Base-by-base conservation (phyloP, 257 asterid genomes). In the Solanum arcanum region DNA sequence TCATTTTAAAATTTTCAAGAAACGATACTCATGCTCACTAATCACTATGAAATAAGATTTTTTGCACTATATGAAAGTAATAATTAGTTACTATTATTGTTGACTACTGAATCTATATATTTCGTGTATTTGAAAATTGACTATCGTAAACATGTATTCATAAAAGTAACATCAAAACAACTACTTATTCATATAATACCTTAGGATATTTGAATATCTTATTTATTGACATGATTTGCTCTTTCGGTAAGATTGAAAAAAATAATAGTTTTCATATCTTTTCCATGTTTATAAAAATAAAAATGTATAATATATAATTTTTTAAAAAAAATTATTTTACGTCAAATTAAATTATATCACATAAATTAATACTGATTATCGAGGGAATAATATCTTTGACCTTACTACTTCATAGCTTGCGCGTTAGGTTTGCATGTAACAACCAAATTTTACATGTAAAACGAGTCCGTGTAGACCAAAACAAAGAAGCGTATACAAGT, bases 381-480 rank as follows among this genome's bases (percentile, higher is more conserved):
- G 1, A 10, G 16, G 29, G 15, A 62, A 62, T 33, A 20, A n/a
- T 75, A 3, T 37, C 2, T 33, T 72, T 74, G 82, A 74, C 49
- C 49, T 20, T 37, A 23, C 7, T 21, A 12, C 35, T 75, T 76
- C 82, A 12, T 23, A 23, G 21, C 59, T 27, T 76, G 35, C 83
- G 83, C 59, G 83, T 76, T 77, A 77, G 83, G 83, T 42, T 76
- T 20, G 33, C 12, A 25, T n/a, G 60, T 42, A 13, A 77, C 83
- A 77, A 42, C n/a, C 10, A 76, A 76, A 76, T 13, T 42, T n/a
- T 77, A 77, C 83, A 3, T 42, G 37, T 42, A 41, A n/a, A 76
- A 9, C 9, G 83, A 44, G 83, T 77, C 60, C 37, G 23, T 44
- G 62, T 42, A 41, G 27, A 44, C 83, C 31, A 25, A 77, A 56